Conservation (phyloP, 2,329 filamentous ascomycete genomes). For the Alternaria panax region DNA sequence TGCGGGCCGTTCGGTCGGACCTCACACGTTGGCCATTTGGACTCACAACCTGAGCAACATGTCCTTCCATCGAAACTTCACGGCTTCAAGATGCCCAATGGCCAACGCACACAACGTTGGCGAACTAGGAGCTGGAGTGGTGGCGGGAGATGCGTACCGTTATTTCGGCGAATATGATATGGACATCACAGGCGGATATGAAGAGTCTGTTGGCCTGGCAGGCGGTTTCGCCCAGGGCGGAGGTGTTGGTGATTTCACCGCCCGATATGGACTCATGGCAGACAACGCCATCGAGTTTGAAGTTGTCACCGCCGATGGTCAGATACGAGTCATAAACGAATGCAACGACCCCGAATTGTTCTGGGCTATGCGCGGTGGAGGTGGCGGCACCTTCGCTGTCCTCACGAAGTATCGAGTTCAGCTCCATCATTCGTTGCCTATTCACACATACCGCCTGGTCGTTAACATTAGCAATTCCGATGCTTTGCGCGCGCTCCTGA, state of each 20-base stretch:
- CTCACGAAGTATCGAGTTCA: too few species aligned
- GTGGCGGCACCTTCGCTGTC: constrained; percentile 54
- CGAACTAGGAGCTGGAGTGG: constrained; percentile 31
- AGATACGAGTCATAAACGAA: constrained; percentile 26
- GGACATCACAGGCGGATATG: constrained; percentile 12
- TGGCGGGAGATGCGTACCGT: not conserved
- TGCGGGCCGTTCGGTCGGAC: constrained; percentile 31
- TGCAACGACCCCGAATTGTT: constrained; percentile 46
- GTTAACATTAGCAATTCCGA: too few species aligned
- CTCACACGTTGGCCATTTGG: constrained; percentile 32
- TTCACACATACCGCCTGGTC: too few species aligned
- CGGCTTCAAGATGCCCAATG: too few species aligned
- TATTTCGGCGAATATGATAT: not conserved
- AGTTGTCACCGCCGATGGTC: constrained; percentile 24
- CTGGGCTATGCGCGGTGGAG: constrained; percentile 53
- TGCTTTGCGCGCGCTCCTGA: too few species aligned
- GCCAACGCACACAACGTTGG: constrained; percentile 29
- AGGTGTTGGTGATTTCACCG: constrained; percentile 59
- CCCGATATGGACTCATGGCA: constrained; percentile 15
- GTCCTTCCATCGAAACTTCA: constrained; percentile 19
- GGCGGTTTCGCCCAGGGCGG: constrained; percentile 51
- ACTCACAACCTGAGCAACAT: constrained; percentile 33
- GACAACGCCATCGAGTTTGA: constrained; percentile 32
- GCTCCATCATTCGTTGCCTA: too few species aligned
- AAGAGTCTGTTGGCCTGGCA: constrained; percentile 55